Conservation (phyloP, 768 basidiomycete genomes). For the Peribolospora kevripleyi region DNA sequence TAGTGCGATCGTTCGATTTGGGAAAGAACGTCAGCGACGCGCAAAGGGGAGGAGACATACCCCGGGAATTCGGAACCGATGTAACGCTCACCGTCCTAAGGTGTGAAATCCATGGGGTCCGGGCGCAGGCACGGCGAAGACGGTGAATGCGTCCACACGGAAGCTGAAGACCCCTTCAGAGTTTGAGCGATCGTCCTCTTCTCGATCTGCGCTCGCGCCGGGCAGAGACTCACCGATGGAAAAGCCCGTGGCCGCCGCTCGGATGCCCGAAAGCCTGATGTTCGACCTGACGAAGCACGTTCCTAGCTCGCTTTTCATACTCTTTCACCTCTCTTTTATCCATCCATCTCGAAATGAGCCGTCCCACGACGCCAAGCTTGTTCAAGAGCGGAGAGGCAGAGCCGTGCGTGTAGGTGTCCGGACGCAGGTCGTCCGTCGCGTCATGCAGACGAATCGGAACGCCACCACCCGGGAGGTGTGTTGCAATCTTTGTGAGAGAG, state of each 20-base stretch:
- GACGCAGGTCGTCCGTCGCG: neutral
- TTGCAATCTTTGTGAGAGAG: conserved; percentile 46
- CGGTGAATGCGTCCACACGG: conserved; percentile 77
- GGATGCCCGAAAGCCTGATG: conserved; percentile 57
- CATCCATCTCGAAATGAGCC: no score
- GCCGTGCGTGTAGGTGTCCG: conserved; percentile 2
- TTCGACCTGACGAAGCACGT: conserved; percentile 41
- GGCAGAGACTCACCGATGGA: conserved; percentile 39
- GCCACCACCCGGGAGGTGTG: conserved; percentile 32
- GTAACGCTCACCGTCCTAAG: conserved; percentile 44
- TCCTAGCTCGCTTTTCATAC: conserved; percentile 36
- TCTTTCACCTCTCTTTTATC: conserved; percentile 26
- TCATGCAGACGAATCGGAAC: conserved; percentile 53
- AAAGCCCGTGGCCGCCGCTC: conserved; percentile 71
- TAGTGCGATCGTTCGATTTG: neutral
- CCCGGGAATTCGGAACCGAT: neutral
- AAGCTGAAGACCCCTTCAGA: conserved; percentile 29
- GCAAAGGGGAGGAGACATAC: neutral
- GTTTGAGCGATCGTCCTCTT: no score
- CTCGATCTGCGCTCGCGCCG: neutral
- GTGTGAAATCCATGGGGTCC: conserved; percentile 93
- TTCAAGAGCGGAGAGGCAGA: neutral
- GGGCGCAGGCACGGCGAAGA: conserved; percentile 61
- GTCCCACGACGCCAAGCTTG: no score
- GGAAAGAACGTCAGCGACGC: neutral